phyloP scores from a whole-genome alignment of 768 basidiomycete genomes.

The Coprinellus micaceus region DNA sequence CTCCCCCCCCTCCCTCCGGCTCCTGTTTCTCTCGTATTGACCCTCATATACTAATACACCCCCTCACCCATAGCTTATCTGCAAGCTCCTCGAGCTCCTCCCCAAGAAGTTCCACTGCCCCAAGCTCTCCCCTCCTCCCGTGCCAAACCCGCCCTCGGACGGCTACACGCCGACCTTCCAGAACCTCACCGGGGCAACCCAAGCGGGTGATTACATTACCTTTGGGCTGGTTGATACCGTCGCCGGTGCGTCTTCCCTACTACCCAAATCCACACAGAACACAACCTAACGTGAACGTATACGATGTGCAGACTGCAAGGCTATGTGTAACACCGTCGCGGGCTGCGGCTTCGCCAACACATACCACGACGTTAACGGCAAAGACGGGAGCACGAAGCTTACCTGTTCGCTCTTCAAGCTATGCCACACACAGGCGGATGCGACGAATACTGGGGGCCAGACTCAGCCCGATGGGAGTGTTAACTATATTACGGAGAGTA shows the following conservation, averaged over 20 bases:
- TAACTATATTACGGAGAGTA: constrained; percentile 39
- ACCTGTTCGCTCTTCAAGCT: constrained; percentile 42
- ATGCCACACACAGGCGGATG: constrained; percentile 35
- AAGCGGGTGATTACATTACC: constrained; percentile 39
- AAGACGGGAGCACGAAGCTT: constrained; percentile 41
- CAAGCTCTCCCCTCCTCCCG: constrained; percentile 15
- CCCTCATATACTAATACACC: no score
- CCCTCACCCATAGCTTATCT: no score
- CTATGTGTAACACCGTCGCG: constrained; percentile 38
- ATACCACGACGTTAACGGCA: constrained; percentile 47
- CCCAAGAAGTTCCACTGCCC: constrained; percentile 31
- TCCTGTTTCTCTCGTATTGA: constrained; percentile 17
- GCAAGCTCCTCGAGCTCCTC: constrained; percentile 14
- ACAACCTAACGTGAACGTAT: background rate
- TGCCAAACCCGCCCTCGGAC: constrained; percentile 14
- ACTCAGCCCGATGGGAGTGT: constrained; percentile 40
- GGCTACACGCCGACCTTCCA: constrained; percentile 38
- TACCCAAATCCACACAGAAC: background rate
- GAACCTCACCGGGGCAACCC: constrained; percentile 40
- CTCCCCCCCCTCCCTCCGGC: no score
- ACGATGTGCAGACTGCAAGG: constrained; percentile 34
- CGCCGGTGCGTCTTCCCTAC: constrained; percentile 23
- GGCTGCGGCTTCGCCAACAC: constrained; percentile 42
- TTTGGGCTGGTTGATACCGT: constrained; percentile 44
- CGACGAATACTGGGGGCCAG: constrained; percentile 41